A percentile compares a stretch with the other conserved stretches of the same genome.
Evolutionary conservation across 306 rosid genomes (phyloP).

Genomic region (Ochetophila trinervis): DNA sequence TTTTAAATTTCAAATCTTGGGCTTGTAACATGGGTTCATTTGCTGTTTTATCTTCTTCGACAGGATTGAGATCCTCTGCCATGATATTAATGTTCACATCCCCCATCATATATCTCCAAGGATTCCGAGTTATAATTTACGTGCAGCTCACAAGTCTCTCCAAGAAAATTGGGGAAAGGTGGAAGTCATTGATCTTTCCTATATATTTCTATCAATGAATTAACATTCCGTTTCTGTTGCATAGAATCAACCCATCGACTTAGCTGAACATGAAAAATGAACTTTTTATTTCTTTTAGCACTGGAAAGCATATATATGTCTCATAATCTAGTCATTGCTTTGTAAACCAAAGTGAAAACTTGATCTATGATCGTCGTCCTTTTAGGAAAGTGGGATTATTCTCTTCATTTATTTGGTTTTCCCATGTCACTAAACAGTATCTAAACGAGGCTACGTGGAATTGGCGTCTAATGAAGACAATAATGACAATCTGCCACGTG

Average conservation of each 20-base stretch:
- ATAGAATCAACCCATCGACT: not conserved
- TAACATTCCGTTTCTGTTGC: not conserved
- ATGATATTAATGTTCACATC: slow-evolving; percentile 80
- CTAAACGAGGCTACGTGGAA: slow-evolving; percentile 90
- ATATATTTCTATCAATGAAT: not conserved
- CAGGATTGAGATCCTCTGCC: slow-evolving; percentile 90
- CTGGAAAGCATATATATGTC: not conserved
- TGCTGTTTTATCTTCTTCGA: slow-evolving; percentile 21
- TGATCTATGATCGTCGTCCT: too few species aligned
- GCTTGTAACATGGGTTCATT: slow-evolving; percentile 16
- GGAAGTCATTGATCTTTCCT: slow-evolving; percentile 15
- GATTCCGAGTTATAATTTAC: slow-evolving; percentile 89
- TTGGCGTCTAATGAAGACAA: slow-evolving; percentile 90
- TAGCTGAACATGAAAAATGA: not conserved
- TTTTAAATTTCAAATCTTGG: not conserved
- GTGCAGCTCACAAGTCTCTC: slow-evolving; percentile 74
- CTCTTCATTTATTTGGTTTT: slow-evolving; percentile 21
- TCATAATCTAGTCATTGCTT: not conserved
- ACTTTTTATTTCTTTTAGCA: not conserved
- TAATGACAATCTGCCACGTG: slow-evolving; percentile 89
- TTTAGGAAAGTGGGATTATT: not conserved
- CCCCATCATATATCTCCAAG: slow-evolving; percentile 89
- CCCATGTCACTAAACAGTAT: slow-evolving; percentile 44
- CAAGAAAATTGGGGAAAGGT: slow-evolving; percentile 97
- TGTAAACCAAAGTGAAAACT: not conserved